Percentiles rank a stretch among this genome's conserved stretches.
These are phyloP conservation scores for Aspergillus sp. DNA, from an alignment of 2,329 filamentous ascomycete species.

Conservation along the genomic window DNA sequence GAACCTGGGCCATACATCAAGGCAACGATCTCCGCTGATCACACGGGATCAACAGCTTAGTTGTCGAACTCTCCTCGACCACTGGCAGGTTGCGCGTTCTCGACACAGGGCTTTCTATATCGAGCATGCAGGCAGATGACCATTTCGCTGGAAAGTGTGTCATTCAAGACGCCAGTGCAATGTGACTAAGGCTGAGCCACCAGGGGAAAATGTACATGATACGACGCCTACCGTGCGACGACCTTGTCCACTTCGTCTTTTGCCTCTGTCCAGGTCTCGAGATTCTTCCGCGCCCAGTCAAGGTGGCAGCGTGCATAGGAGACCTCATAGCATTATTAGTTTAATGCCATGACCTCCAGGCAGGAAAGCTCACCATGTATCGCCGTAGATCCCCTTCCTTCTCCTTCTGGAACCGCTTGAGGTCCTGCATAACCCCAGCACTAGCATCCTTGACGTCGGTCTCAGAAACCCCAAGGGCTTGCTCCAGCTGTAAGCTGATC, in stretches of 20 bases:
- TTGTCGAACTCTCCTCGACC: neutral
- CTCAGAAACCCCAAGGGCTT: conserved; percentile 78
- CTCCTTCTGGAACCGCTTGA: conserved; percentile 86
- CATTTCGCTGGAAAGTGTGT: neutral
- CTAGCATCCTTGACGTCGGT: conserved; percentile 92
- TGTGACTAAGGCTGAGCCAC: neutral
- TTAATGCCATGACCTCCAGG: neutral
- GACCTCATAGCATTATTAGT: conserved; percentile 46
- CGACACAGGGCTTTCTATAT: neutral
- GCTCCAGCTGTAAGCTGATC: conserved; percentile 58
- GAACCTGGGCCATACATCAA: neutral
- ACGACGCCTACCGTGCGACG: conserved; percentile 32
- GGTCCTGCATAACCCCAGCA: conserved; percentile 73
- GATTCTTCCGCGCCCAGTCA: conserved; percentile 85
- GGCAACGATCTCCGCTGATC: neutral
- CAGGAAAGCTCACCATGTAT: conserved; percentile 66
- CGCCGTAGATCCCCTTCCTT: conserved; percentile 89
- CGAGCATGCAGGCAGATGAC: neutral
- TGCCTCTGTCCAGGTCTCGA: conserved; percentile 88
- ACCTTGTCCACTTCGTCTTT: conserved; percentile 83
- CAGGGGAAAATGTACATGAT: conserved; percentile 1
- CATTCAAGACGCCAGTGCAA: neutral
- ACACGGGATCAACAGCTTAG: neutral
- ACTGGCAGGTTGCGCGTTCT: neutral
- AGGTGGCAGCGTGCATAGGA: conserved; percentile 88